Evolutionary conservation across 2,329 filamentous ascomycete genomes (phyloP), one percentile per base, ranked within the genome.

Genomic region (Botryotinia calthae): DNA sequence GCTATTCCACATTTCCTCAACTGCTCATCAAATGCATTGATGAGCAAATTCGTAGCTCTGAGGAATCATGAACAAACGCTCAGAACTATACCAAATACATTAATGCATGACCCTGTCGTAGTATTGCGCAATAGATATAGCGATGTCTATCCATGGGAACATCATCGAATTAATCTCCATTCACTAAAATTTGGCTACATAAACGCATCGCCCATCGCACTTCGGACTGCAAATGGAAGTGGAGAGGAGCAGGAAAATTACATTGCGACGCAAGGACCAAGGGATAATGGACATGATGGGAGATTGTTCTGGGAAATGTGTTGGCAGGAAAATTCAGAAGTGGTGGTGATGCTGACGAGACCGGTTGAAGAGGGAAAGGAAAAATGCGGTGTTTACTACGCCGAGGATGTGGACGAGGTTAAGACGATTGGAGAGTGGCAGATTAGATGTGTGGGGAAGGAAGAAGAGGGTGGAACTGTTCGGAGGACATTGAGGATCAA

Each of bases 91-190:
- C 71, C 74, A 18, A 65, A 65, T 37, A 46, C 69, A 14, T 48
- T 75, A 54, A 42, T 74, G 31, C 31, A 44, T 18, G 70, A 75
- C 37, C 70, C 73, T 8, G 37, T 67, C 9, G 69, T 44, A 14
- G 28, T 42, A 73, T 81, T 82, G 48, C 87, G 95, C 77, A 96
- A 98, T 82, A 90, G 95, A 70, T 98, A 98, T 82, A 81, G 86
- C 64, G 97, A 98, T 80, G 93, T 98, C 74, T 91, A 94, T 80
- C 93, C 94, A 0, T 98, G 93, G 89, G 90, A 91, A 74, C 89
- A 93, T 80, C 96, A 96, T 79, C 90, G 95, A 37, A 87, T 98
- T 70, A 91, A 88, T 80, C 87, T 98, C n/a, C 86, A 87, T 56
- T 94, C 97, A 1, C 89, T 92, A 1, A 86, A 90, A 18, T 90